Conservation (phyloP, 768 basidiomycete genomes). For the Suillus ampliporus region DNA sequence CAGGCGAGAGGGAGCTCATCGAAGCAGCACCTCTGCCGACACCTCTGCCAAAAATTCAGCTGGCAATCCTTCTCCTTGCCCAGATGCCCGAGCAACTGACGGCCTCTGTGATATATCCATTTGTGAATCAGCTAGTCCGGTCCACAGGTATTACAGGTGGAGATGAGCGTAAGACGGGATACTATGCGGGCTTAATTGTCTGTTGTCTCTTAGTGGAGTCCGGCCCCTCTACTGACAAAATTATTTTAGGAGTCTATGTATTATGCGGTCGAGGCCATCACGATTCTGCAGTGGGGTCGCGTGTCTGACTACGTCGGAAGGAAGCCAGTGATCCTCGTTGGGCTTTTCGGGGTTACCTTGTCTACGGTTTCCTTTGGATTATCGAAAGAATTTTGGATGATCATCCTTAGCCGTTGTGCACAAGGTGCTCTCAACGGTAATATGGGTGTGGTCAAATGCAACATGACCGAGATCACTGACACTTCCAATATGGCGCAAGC, state of each 20-base stretch:
- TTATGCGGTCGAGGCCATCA: slow-evolving; percentile 28
- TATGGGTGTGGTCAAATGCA: slow-evolving; percentile 23
- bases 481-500: slow-evolving; percentile 21
- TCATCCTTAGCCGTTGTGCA: slow-evolving; percentile 30
- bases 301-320: slow-evolving; percentile 39
- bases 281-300: slow-evolving; percentile 32
- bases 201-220: background rate
- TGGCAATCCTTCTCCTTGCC: slow-evolving; percentile 44
- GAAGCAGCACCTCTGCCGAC: slow-evolving; percentile 20
- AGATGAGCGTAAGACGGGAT: slow-evolving; percentile 51
- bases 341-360: slow-evolving; percentile 34
- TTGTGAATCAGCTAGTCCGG: slow-evolving; percentile 51
- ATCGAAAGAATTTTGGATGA: slow-evolving; percentile 30
- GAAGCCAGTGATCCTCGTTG: slow-evolving; percentile 37
- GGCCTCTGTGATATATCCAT: slow-evolving; percentile 51
- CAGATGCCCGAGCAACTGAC: slow-evolving; percentile 51
- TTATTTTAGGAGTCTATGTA: slow-evolving; percentile 30
- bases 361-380: slow-evolving; percentile 37
- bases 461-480: slow-evolving; percentile 18
- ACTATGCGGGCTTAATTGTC: slow-evolving; percentile 56
- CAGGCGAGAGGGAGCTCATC: background rate
- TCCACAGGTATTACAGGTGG: slow-evolving; percentile 50
- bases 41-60: slow-evolving; percentile 47
- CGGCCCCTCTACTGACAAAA: background rate
- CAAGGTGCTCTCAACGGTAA: slow-evolving; percentile 40